Percentiles rank a stretch among this genome's conserved stretches.
These are phyloP conservation scores for Elaphomyces granulatus DNA, from an alignment of 495 filamentous ascomycete species.

Conservation along the genomic window DNA sequence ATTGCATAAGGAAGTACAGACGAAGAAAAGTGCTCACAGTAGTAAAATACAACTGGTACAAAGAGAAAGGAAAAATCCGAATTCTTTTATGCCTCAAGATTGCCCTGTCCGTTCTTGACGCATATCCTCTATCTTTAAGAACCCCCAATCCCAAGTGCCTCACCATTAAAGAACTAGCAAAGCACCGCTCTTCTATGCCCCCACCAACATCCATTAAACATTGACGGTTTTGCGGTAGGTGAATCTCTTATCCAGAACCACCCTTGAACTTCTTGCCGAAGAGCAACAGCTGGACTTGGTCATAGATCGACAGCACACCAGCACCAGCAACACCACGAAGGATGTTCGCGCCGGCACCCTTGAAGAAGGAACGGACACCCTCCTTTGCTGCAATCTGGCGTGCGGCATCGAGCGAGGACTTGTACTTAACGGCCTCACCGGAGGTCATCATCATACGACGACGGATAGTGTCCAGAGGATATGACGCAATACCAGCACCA, in stretches of 20 bases:
- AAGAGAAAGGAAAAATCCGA: conserved; percentile 26
- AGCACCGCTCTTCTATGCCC: conserved; percentile 1
- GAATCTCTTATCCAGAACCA: conserved; percentile 52
- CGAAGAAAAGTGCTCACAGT: conserved; percentile 33
- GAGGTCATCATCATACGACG: conserved; percentile 99
- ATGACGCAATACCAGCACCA: conserved; percentile 99
- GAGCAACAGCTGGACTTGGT: conserved; percentile 94
- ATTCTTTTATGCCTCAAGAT: conserved; percentile 36
- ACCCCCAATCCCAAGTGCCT: not conserved
- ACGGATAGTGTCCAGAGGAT: conserved; percentile 98
- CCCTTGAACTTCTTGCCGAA: conserved; percentile 99
- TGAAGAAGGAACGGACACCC: conserved; percentile 97
- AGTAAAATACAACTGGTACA: conserved; percentile 43
- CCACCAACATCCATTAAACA: conserved; percentile 4
- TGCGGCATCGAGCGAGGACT: conserved; percentile 81
- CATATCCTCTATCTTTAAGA: conserved; percentile 37
- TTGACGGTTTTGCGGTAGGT: not conserved
- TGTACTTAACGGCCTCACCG: conserved; percentile 97
- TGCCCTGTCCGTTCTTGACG: conserved; percentile 27
- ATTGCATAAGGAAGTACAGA: conserved; percentile 24
- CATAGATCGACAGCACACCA: conserved; percentile 99
- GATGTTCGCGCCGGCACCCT: conserved; percentile 99
- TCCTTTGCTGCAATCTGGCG: conserved; percentile 93
- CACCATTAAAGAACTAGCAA: no score
- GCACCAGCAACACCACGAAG: conserved; percentile 99